Conservation (phyloP, 257 asterid genomes). For the Dorcoceras hygrometricum region DNA sequence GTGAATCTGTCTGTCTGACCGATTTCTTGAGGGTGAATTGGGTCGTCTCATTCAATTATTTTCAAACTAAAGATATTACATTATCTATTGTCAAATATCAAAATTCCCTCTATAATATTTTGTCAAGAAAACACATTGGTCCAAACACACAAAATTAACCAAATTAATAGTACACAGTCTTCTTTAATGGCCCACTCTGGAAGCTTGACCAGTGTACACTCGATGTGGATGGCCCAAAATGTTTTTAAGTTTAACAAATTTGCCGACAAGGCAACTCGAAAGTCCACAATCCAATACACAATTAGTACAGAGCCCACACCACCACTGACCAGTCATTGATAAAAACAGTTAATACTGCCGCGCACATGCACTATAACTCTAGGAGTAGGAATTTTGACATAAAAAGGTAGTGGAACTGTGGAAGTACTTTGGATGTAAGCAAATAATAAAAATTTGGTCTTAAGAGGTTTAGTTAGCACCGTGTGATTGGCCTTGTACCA, state of each 20-base stretch:
- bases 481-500: slow-evolving; percentile 72
- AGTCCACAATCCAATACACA: neutral
- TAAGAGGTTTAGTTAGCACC: slow-evolving; percentile 26
- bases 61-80: too few species aligned
- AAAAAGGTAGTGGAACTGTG: neutral
- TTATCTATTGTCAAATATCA: too few species aligned
- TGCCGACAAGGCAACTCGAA: too few species aligned
- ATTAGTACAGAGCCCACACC: neutral
- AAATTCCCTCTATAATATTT: too few species aligned
- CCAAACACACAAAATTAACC: too few species aligned
- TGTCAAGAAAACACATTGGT: too few species aligned
- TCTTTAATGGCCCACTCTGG: slow-evolving; percentile 28
- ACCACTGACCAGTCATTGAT: neutral
- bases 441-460: neutral
- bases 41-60: too few species aligned
- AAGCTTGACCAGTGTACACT: slow-evolving; percentile 22
- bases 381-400: neutral
- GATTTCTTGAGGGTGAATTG: too few species aligned
- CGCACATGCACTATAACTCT: neutral
- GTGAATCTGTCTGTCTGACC: too few species aligned
- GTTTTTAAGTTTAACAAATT: too few species aligned
- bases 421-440: neutral
- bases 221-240: slow-evolving; percentile 13
- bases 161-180: too few species aligned
- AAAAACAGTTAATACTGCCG: neutral